These are phyloP conservation scores for Dendryphion nanum DNA, from an alignment of 2,329 filamentous ascomycete genomes.

Conservation along the genomic window DNA sequence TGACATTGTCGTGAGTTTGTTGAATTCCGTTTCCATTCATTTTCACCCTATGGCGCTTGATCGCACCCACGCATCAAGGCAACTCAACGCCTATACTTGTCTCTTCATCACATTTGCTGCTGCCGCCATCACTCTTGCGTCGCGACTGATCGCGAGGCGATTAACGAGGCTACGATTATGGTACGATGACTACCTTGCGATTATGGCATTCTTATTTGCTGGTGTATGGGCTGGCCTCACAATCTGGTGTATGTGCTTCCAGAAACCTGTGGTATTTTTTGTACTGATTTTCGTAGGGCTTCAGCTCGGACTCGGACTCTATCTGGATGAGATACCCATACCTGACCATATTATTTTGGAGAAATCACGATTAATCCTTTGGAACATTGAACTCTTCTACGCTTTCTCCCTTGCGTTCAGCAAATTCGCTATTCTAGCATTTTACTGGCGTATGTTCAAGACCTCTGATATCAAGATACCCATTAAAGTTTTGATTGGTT, in stretches of 20 bases:
- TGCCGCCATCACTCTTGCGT: slow-evolving; percentile 4
- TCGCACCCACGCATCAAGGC: no score
- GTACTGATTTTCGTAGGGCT: slow-evolving; percentile 5
- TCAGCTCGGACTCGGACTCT: slow-evolving; percentile 8
- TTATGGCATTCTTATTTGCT: slow-evolving; percentile 8
- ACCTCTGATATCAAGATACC: slow-evolving; percentile 11
- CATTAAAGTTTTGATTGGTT: slow-evolving; percentile 7
- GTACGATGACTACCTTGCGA: slow-evolving; percentile 9
- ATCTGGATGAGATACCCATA: slow-evolving; percentile 6
- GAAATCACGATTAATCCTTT: slow-evolving; percentile 9
- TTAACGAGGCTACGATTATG: slow-evolving; percentile 7
- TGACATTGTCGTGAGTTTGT: no score
- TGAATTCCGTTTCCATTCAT: no score
- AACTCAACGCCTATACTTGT: slow-evolving; percentile 8
- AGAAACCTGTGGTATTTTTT: background rate
- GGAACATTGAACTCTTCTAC: slow-evolving; percentile 10
- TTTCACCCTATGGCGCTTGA: no score
- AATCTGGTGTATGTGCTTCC: slow-evolving; percentile 9
- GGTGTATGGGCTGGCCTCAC: slow-evolving; percentile 5
- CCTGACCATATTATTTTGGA: slow-evolving; percentile 1
- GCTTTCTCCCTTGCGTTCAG: slow-evolving; percentile 11
- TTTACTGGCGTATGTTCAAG: slow-evolving; percentile 20
- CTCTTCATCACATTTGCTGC: slow-evolving; percentile 9
- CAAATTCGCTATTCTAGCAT: slow-evolving; percentile 16
- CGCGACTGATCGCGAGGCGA: slow-evolving; percentile 6